Base-by-base conservation (phyloP, 192 early-diverging fungal species). In the Rhizoclosmatium sp. region DNA sequence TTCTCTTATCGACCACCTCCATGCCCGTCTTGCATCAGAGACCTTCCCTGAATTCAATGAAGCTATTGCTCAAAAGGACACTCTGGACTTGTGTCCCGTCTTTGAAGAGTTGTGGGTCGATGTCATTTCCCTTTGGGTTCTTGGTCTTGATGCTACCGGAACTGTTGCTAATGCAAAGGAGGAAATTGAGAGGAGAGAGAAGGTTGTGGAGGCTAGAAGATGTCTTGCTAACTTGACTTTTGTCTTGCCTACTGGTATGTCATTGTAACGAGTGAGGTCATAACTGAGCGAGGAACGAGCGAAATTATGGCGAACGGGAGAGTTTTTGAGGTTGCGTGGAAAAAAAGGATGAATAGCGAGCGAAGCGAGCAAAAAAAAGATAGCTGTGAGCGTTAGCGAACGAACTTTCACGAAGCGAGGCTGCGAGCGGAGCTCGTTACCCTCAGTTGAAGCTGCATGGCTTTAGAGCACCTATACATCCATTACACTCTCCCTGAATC, bases 51-150 rank as follows among this genome's bases (percentile, higher is more conserved):
- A 77, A 65, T 19, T 77, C 23, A 54, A 67, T 10, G 65, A 77
- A 46, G 62, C 75, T 45, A 60, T 47, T 44, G 23, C 59, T 10
- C 9, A 40, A 7, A 77, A 77, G 65, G 65, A 68, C 39, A 75
- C 39, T 19, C 21, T 77, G 42, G 75, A 77, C 40, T 58, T 77
- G 48, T 21, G 14, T 14, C 75, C 75, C 65, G 65, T 77, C 5
- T 68, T 77, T 46, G 75, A 77, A 41, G 75, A 77, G 45, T 48
- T 77, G 46, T 58, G 64, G 45, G 75, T 65, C 40, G 75, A 77
- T 46, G 47, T 54, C 23, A 21, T 77, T 21, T 31, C 47, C 19
- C 65, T 77, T 47, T 77, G 75, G 75, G 39, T 77, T 48, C 5
- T 65, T n/a, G 75, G 75, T 31, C 14, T 69, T 16, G 31, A 21